phyloP scores from a whole-genome alignment of 805 yeast genomes.

The Candida sphagnicola region DNA sequence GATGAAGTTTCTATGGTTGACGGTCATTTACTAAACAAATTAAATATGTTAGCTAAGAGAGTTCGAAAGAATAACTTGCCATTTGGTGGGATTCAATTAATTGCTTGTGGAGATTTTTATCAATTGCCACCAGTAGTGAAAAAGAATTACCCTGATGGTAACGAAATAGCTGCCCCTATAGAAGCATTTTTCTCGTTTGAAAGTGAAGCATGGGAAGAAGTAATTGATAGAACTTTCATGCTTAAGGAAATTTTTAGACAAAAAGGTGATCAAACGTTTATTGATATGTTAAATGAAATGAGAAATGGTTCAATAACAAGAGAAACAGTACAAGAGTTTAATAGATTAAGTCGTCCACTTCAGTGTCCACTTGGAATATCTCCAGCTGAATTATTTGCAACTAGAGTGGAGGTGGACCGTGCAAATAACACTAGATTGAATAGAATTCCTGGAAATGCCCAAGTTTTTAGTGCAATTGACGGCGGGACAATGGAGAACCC shows the following conservation, averaged over 20 bases:
- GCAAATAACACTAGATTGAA: conserved; percentile 55
- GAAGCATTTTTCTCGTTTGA: conserved; percentile 59
- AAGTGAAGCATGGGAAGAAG: conserved; percentile 54
- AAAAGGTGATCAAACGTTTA: conserved; percentile 64
- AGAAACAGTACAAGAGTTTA: conserved; percentile 47
- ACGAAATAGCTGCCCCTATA: conserved; percentile 15
- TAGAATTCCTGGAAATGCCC: conserved; percentile 40
- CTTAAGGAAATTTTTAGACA: conserved; percentile 71
- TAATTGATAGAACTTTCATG: conserved; percentile 55
- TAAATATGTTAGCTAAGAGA: conserved; percentile 55
- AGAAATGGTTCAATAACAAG: conserved; percentile 57
- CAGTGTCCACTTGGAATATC: conserved; percentile 52
- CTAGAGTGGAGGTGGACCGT: conserved; percentile 64
- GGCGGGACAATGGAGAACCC: conserved; percentile 47
- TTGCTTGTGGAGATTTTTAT: conserved; percentile 78
- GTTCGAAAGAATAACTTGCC: conserved; percentile 47
- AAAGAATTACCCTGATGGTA: conserved; percentile 22
- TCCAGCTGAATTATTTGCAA: conserved; percentile 74
- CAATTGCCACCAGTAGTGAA: conserved; percentile 73
- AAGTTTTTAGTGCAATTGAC: conserved; percentile 49
- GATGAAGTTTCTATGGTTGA: conserved; percentile 84
- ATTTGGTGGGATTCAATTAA: conserved; percentile 77
- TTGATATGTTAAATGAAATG: conserved; percentile 72
- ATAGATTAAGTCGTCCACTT: conserved; percentile 48
- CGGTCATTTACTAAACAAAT: conserved; percentile 59